A percentile compares a stretch with the other conserved stretches of the same genome.
Evolutionary conservation across 2,329 filamentous ascomycete species (phyloP).

Genomic region (Trichophyton schoenleinii): DNA sequence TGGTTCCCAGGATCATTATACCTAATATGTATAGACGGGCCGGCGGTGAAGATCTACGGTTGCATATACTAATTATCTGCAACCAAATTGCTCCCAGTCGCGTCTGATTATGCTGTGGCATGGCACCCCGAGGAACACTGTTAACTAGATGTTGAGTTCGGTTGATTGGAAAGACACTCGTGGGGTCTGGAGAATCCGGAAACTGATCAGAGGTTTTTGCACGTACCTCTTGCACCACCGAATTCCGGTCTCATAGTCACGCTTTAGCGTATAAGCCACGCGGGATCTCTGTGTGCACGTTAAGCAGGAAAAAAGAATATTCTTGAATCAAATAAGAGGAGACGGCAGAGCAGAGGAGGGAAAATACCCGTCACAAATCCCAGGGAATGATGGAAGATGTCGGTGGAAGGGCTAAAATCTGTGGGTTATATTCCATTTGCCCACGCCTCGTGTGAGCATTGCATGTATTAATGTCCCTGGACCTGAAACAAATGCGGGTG

Average conservation of each 20-base stretch:
- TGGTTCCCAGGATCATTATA: not conserved
- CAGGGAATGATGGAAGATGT: not conserved
- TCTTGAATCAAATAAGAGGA: not conserved
- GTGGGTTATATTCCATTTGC: no score
- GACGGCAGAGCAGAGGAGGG: not conserved
- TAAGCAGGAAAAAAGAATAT: not conserved
- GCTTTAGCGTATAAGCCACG: constrained; percentile 4
- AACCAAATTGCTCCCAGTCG: not conserved
- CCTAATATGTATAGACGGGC: not conserved
- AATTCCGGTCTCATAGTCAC: not conserved
- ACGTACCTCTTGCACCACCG: not conserved
- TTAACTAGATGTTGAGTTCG: not conserved
- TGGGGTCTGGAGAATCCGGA: not conserved
- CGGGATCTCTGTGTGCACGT: not conserved
- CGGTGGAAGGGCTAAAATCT: not conserved
- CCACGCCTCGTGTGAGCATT: no score
- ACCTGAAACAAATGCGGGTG: no score
- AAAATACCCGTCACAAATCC: not conserved
- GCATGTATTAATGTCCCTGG: no score
- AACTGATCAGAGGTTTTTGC: not conserved
- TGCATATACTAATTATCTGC: not conserved
- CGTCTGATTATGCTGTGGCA: not conserved
- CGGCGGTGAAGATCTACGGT: not conserved
- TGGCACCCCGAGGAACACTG: not conserved
- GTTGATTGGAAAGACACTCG: not conserved